Base-by-base conservation (phyloP, 768 basidiomycete genomes). In the Pleurotus sapidus region DNA sequence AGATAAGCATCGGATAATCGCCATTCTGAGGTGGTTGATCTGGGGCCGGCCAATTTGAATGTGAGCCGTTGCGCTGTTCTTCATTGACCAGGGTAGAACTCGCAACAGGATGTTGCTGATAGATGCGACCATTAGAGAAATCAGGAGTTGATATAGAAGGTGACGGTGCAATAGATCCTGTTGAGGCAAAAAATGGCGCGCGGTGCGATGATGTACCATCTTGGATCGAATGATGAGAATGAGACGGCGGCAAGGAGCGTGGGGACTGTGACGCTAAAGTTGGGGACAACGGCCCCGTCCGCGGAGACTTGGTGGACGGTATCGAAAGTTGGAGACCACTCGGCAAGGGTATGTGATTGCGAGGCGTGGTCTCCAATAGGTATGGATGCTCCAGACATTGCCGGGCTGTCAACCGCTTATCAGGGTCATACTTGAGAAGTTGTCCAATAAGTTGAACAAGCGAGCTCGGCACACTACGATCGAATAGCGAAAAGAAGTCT, bases 401-500 rank as follows among this genome's bases (percentile, higher is more conserved):
- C 49, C 81, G 81, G 57, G 92, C 89, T 1, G 95, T 97, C 49
- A 98, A 77, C 25, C 97, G 89, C 49, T 81, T 77, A 40, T 86
- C 86, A 23, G 97, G 95, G 65, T 98, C 93, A 73, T 97, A 98
- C 65, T 86, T 89, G 59, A 99, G 83, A 14, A 98, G 79, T 67
- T 96, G 93, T 48, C 86, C 80, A 67, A 99, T 97, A 72, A 93
- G 95, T 66, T 97, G 88, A 66, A 99, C 78, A 50, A 99, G 79
- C 34, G 84, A 91, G 53, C 80, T 72, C 3, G 95, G 94, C 18
- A 95, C 85, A 9, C 74, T 82, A 56, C 81, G 83, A 57, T 91
- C 89, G 66, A 98, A 98, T 12, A 91, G 81, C 2, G 84, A 75
- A 50, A 85, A 79, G 43, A 91, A 75, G 62, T 90, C 81, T 67